Percentiles rank a stretch among this genome's conserved stretches.
phyloP scores from a whole-genome alignment of 2,329 filamentous ascomycete genomes.

The Pleurostoma richardsiae region DNA sequence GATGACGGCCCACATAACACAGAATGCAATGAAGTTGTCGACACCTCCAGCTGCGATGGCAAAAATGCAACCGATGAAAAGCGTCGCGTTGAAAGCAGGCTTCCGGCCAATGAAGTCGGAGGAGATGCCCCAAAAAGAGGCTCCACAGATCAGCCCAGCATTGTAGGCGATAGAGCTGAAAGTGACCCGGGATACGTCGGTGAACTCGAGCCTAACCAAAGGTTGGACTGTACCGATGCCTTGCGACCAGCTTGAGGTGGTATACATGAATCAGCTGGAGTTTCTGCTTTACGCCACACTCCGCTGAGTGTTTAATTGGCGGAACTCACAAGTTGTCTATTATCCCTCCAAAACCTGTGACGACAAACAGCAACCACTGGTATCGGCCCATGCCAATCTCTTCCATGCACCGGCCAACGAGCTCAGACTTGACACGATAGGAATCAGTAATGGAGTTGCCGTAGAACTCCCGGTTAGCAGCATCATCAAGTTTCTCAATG shows the following conservation, averaged over 20 bases:
- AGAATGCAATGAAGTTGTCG: conserved; percentile 51
- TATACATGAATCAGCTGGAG: background rate
- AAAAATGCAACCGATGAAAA: conserved; percentile 43
- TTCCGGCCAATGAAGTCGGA: conserved; percentile 33
- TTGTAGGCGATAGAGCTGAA: conserved; percentile 28
- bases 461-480: conserved; percentile 28
- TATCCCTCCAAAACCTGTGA: conserved; percentile 38
- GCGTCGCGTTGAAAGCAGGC: conserved; percentile 37
- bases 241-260: conserved; percentile 18
- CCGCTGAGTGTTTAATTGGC: background rate
- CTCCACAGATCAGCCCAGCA: conserved; percentile 35
- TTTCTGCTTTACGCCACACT: background rate
- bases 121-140: conserved; percentile 36
- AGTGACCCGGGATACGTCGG: conserved; percentile 18
- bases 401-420: conserved; percentile 19
- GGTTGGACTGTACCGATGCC: conserved; percentile 24
- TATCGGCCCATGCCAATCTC: conserved; percentile 25
- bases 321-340: conserved; percentile 31
- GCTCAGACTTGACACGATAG: conserved; percentile 25
- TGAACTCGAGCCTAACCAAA: conserved; percentile 24
- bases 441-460: conserved; percentile 20
- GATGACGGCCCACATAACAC: conserved; percentile 45
- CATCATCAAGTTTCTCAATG: background rate
- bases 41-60: conserved; percentile 51
- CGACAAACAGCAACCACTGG: conserved; percentile 37